These are phyloP conservation scores for Truncatella angustata DNA, from an alignment of 2,329 filamentous ascomycete genomes.

Conservation along the genomic window DNA sequence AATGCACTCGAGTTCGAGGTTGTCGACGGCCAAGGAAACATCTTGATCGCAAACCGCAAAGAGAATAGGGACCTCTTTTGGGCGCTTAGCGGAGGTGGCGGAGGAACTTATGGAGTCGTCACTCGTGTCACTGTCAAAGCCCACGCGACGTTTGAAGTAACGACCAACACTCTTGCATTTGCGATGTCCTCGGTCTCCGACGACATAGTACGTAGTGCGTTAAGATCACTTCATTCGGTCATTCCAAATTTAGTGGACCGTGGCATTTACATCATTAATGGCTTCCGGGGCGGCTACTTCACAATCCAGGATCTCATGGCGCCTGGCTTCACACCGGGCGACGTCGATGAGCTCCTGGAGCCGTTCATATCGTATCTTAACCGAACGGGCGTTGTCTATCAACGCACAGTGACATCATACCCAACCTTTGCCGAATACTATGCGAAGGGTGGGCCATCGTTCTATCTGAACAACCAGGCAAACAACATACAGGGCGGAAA, in stretches of 20 bases:
- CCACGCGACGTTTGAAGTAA: slow-evolving; percentile 21
- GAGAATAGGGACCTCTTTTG: slow-evolving; percentile 50
- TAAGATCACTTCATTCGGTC: neutral
- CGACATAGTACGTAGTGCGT: neutral
- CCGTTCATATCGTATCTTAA: neutral
- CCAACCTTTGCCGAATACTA: neutral
- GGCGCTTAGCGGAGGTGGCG: slow-evolving; percentile 47
- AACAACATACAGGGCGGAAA: neutral
- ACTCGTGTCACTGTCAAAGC: slow-evolving; percentile 45
- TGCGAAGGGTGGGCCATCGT: neutral
- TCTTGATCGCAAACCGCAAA: slow-evolving; percentile 35
- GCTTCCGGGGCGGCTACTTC: neutral
- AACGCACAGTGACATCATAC: neutral
- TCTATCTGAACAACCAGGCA: too few species aligned
- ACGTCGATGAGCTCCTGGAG: neutral
- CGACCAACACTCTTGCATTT: neutral
- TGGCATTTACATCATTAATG: neutral
- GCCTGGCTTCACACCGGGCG: neutral
- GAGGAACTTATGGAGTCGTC: slow-evolving; percentile 56
- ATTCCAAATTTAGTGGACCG: neutral
- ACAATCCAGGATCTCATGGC: neutral
- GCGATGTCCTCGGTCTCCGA: neutral
- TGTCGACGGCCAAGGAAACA: slow-evolving; percentile 12
- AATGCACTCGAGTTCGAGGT: slow-evolving; percentile 30
- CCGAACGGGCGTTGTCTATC: neutral